Evolutionary conservation across 208 protist genomes (phyloP).

Genomic region (Leishmania braziliensis): DNA sequence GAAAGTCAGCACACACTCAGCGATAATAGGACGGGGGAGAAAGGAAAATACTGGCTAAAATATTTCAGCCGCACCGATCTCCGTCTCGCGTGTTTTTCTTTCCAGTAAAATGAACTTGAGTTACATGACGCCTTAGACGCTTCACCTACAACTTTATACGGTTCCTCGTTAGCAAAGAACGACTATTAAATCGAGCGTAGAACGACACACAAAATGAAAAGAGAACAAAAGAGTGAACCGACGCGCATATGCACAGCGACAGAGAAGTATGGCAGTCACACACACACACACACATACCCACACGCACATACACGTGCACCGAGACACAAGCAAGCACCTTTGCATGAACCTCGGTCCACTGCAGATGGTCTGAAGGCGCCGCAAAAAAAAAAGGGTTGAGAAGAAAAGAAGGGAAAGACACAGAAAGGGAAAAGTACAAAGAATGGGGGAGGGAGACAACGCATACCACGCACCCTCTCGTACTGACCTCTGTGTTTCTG

Average conservation of each 20-base stretch:
- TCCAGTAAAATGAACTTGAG: neutral
- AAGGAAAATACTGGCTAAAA: neutral
- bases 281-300: neutral
- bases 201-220: neutral
- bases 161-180: neutral
- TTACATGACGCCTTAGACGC: neutral
- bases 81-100: neutral
- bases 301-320: neutral
- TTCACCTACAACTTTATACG: neutral
- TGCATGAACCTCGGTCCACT: neutral
- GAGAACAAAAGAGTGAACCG: neutral
- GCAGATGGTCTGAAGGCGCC: neutral
- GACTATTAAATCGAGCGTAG: neutral
- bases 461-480: neutral
- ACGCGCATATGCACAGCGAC: neutral
- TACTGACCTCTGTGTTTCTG: neutral
- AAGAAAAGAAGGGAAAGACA: neutral
- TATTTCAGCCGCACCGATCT: neutral
- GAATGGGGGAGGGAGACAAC: neutral
- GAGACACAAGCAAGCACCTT: neutral
- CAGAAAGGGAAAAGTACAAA: neutral
- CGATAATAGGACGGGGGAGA: neutral
- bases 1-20: neutral
- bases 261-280: neutral
- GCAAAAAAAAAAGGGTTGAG: neutral